Conservation (phyloP, 1,284 basidiomycete genomes). For the Neolentinus lepideus region DNA sequence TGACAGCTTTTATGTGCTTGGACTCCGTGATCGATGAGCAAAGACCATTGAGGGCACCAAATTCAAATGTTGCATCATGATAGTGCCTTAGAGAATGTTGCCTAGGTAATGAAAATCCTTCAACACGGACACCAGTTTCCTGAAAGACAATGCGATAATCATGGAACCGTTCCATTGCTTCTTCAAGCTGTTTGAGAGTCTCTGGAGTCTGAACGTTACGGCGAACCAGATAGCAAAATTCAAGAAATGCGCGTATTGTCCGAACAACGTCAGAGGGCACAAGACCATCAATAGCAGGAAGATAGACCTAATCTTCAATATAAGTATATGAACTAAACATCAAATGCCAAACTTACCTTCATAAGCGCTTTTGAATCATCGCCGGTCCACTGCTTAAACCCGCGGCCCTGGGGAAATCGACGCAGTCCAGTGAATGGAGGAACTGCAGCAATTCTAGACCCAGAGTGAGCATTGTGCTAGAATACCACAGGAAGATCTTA, state of each 20-base stretch:
- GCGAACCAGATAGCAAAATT: conserved; percentile 10
- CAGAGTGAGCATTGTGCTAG: too few relatives aligned
- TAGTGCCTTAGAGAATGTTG: conserved; percentile 12
- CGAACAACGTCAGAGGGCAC: conserved; percentile 4
- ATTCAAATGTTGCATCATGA: conserved; percentile 2
- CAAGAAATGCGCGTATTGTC: conserved; percentile 5
- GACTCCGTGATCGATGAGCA: conserved; percentile 1
- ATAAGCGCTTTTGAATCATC: conserved; percentile 14
- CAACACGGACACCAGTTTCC: conserved; percentile 2
- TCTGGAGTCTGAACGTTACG: conserved; percentile 1
- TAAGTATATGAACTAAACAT: background rate
- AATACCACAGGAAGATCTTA: too few relatives aligned
- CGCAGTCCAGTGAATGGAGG: conserved; percentile 8
- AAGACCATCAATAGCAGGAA: conserved; percentile 8
- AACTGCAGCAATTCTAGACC: conserved; percentile 8
- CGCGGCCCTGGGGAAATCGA: conserved; percentile 11
- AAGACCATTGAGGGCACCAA: conserved; percentile 5
- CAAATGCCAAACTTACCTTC: conserved; percentile 9
- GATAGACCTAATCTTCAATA: conserved; percentile 4
- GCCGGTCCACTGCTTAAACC: conserved; percentile 15
- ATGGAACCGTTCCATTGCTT: background rate
- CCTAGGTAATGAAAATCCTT: conserved; percentile 16
- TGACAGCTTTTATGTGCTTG: background rate
- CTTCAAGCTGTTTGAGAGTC: conserved; percentile 2
- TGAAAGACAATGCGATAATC: background rate